Evolutionary conservation across 345 rosid genomes (phyloP).

Genomic region (Excoecaria cochinchinensis): DNA sequence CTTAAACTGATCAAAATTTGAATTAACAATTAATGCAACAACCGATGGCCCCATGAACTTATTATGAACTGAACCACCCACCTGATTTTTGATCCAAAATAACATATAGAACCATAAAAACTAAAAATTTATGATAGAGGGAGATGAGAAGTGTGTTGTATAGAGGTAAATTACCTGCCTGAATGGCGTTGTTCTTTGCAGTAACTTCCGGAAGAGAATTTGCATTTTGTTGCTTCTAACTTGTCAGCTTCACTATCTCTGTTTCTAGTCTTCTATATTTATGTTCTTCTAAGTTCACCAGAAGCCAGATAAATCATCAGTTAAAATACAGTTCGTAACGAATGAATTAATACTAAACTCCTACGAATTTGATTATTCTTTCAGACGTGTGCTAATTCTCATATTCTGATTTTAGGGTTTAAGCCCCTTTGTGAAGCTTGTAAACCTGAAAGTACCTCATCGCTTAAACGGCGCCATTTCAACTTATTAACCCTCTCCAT

Average conservation of each 20-base stretch:
- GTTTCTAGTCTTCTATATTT: background rate
- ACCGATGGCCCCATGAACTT: background rate
- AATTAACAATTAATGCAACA: conserved; percentile 6
- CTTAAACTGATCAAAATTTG: conserved; percentile 9
- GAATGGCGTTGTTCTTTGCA: conserved; percentile 6
- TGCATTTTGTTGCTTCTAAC: conserved; percentile 16
- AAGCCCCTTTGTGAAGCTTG: background rate
- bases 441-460: too few species aligned
- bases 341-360: too few species aligned
- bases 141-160: background rate
- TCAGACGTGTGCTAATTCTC: background rate
- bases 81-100: conserved; percentile 14
- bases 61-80: conserved; percentile 8
- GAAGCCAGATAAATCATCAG: background rate
- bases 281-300: background rate
- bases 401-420: conserved; percentile 15
- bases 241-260: background rate
- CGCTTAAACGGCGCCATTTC: background rate
- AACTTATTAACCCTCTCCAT: too few species aligned
- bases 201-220: conserved; percentile 11
- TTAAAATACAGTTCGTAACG: background rate
- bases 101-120: background rate
- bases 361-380: background rate
- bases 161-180: conserved; percentile 11
- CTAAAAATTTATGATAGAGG: background rate